phyloP scores from a whole-genome alignment of 352 stramenopile species.

The Phytophthora cajani region DNA sequence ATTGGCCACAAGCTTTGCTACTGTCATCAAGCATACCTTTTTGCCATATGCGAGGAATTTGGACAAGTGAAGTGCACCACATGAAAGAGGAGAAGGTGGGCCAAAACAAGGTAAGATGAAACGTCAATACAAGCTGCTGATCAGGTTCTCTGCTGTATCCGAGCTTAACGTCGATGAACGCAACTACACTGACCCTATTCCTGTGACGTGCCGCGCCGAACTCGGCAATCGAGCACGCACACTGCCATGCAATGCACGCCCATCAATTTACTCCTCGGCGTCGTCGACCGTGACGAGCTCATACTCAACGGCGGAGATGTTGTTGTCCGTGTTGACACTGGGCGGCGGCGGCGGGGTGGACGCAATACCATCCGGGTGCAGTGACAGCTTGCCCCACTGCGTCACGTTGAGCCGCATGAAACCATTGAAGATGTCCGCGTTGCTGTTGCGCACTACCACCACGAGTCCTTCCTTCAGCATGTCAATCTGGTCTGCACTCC shows the following conservation, averaged over 20 bases:
- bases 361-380: conserved; percentile 72
- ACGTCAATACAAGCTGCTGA: neutral
- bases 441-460: conserved; percentile 84
- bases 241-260: neutral
- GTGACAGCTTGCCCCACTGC: conserved; percentile 83
- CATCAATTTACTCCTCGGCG: conserved; percentile 45
- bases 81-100: neutral
- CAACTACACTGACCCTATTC: conserved; percentile 37
- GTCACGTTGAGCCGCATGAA: conserved; percentile 88
- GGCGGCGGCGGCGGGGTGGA: conserved; percentile 70
- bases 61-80: neutral
- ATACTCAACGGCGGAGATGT: conserved; percentile 86
- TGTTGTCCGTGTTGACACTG: conserved; percentile 63
- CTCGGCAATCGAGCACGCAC: conserved; percentile 13
- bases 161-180: conserved; percentile 32
- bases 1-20: conserved; percentile 10
- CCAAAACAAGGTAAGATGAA: conserved; percentile 21
- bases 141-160: conserved; percentile 12
- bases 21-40: neutral
- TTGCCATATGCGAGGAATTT: conserved; percentile 25
- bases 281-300: conserved; percentile 85
- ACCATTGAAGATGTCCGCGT: conserved; percentile 84
- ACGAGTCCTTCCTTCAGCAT: conserved; percentile 56
- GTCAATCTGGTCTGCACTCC: conserved; percentile 77
- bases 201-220: conserved; percentile 15